A percentile compares a stretch with the other conserved stretches of the same genome.
Conservation (phyloP, 768 basidiomycete species). For the Termitomyces sp. region DNA sequence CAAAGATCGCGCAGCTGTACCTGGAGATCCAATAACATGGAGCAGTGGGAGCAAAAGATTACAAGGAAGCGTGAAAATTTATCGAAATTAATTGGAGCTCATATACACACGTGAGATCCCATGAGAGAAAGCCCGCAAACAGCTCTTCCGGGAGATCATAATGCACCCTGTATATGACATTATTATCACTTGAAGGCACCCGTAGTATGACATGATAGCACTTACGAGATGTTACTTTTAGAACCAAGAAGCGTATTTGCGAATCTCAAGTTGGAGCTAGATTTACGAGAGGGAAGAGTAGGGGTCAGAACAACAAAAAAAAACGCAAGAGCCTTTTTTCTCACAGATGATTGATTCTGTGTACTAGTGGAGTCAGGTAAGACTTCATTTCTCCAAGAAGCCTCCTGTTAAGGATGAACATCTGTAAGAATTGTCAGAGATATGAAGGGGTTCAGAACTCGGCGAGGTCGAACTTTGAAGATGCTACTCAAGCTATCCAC, state of each 20-base stretch:
- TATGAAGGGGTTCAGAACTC: not conserved
- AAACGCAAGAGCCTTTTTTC: not conserved
- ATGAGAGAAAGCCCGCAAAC: slow-evolving; percentile 7
- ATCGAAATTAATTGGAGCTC: not conserved
- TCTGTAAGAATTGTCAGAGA: not conserved
- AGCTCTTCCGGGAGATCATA: slow-evolving; percentile 3
- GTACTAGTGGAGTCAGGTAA: not conserved
- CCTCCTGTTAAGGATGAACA: slow-evolving; percentile 8
- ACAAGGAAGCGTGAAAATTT: not conserved
- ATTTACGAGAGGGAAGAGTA: not conserved
- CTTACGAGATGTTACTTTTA: slow-evolving; percentile 10
- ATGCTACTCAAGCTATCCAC: slow-evolving; percentile 2
- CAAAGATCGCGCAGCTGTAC: slow-evolving; percentile 8
- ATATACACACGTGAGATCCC: slow-evolving; percentile 7
- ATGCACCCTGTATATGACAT: not conserved
- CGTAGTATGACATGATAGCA: not conserved
- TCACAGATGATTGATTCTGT: slow-evolving; percentile 3
- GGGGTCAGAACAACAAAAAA: not conserved
- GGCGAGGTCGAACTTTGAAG: not conserved
- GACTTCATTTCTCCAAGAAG: slow-evolving; percentile 3
- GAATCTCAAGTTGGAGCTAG: slow-evolving; percentile 6
- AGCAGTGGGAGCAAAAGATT: not conserved
- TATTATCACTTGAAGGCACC: not conserved
- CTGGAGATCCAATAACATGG: not conserved
- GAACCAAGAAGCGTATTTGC: slow-evolving; percentile 5